Base-by-base conservation (phyloP, 2,329 filamentous ascomycete species). In the Hypomyces perniciosus region DNA sequence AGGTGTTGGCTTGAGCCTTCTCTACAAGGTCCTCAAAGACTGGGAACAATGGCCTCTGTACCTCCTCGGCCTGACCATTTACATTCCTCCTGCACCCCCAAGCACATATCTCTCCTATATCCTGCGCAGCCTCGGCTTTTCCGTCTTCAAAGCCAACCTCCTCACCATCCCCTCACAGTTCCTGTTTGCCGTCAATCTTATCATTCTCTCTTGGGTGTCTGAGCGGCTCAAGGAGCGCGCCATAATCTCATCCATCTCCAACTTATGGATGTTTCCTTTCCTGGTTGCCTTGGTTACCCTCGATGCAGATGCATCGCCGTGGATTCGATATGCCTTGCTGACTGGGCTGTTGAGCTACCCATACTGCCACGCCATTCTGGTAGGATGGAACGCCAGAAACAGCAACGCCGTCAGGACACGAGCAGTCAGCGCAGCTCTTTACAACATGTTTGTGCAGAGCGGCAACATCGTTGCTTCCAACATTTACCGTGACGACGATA, bases 21-120 rank as follows among this genome's bases (percentile, higher is more conserved):
- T 72, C 3, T 68, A 81, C 1, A 77, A 74, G 71, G 70, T 73
- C 4, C 59, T 80, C 6, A 68, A 65, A 2, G 79, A 82, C 44
- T 83, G 77, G 51, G 76, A 83, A 54, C 67, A 83, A 51, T 83
- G 56, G 59, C 78, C 78, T 0, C 61, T 80, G 6, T 82, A 82
- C 54, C 46, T 74, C 4, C 68, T 79, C 12, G 77, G 76, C 1
- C 57, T 79, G 1, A 61, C 70, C 0, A 72, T 71, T 43, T 70
- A 72, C 38, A 75, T 80, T 5, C 78, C 78, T 0, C 62, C 67
- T 1, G 66, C 60, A 0, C 75, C 78, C 0, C 72, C 75, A 0
- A 62, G 62, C 7, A 67, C 68, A 4, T 82, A 81, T 49, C 68
- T 84, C 4, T 80, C 79, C 0, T 69, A 80, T 5, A 77, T 72